These are phyloP conservation scores for Suillus brevipes DNA, from an alignment of 768 basidiomycete genomes.

Conservation along the genomic window DNA sequence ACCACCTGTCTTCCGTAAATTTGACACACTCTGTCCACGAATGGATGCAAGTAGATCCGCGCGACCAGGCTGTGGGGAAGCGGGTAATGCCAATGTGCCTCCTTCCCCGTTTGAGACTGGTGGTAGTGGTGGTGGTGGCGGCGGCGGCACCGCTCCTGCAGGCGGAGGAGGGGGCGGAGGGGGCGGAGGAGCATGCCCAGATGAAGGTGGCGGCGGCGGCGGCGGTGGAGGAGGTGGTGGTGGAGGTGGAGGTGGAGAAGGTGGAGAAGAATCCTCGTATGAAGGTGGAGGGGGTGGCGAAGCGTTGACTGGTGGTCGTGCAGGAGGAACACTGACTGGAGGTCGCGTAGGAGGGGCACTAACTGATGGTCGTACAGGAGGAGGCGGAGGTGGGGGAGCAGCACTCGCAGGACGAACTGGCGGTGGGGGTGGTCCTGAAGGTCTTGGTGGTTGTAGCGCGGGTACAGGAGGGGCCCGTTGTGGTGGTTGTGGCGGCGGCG, in stretches of 20 bases:
- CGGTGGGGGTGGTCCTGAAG: slow-evolving; percentile 41
- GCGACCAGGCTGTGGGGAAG: slow-evolving; percentile 61
- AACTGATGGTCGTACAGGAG: slow-evolving; percentile 30
- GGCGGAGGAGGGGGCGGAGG: slow-evolving; percentile 35
- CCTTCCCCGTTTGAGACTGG: slow-evolving; percentile 29
- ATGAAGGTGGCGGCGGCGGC: slow-evolving; percentile 27
- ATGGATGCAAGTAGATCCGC: slow-evolving; percentile 74
- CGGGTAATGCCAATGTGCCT: slow-evolving; percentile 32
- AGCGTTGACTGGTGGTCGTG: slow-evolving; percentile 35
- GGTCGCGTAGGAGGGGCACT: slow-evolving; percentile 34
- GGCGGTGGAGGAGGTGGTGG: slow-evolving; percentile 19
- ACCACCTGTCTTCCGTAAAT: slow-evolving; percentile 55
- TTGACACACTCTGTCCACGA: slow-evolving; percentile 74
- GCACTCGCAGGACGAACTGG: slow-evolving; percentile 35
- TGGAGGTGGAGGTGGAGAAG: slow-evolving; percentile 32
- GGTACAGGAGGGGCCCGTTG: slow-evolving; percentile 31
- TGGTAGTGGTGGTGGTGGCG: slow-evolving; percentile 48
- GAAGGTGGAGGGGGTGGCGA: slow-evolving; percentile 28
- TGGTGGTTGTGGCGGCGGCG: slow-evolving; percentile 24
- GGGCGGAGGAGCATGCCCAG: slow-evolving; percentile 27
- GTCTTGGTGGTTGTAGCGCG: slow-evolving; percentile 24
- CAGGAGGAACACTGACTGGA: slow-evolving; percentile 13
- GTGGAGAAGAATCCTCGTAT: slow-evolving; percentile 27
- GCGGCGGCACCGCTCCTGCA: slow-evolving; percentile 17
- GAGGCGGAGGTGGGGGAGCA: slow-evolving; percentile 30